Conservation (phyloP, 805 yeast genomes). For the Metschnikowia matae region DNA sequence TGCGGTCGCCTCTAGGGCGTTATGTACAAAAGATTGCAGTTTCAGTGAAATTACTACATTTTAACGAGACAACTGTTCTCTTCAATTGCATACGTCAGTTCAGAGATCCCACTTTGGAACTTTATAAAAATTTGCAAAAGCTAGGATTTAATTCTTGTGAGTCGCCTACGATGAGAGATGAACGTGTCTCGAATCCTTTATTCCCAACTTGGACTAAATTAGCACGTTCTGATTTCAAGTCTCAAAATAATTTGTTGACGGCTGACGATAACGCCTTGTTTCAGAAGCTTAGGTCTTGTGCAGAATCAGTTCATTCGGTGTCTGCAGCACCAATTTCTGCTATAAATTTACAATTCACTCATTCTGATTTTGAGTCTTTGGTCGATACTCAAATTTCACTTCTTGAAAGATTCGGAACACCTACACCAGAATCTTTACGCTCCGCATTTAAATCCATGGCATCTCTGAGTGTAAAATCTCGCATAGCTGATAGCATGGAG, state of each 20-base stretch:
- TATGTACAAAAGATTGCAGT: conserved; percentile 40
- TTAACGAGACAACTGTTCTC: conserved; percentile 41
- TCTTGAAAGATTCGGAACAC: conserved; percentile 32
- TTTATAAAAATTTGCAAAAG: conserved; percentile 9
- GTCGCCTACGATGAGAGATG: not conserved
- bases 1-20: conserved; percentile 34
- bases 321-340: not conserved
- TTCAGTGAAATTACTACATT: conserved; percentile 42
- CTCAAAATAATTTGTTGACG: not conserved
- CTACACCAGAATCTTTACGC: conserved; percentile 37
- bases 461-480: conserved; percentile 27
- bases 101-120: conserved; percentile 24
- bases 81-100: conserved; percentile 34
- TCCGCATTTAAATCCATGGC: conserved; percentile 44
- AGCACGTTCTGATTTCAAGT: conserved; percentile 1
- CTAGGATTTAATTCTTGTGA: not conserved
- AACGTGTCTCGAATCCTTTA: not conserved
- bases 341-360: conserved; percentile 23
- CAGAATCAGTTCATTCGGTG: not conserved
- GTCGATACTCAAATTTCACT: conserved; percentile 51
- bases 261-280: not conserved
- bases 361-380: conserved; percentile 29
- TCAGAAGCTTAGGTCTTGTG: not conserved
- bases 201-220: conserved; percentile 7
- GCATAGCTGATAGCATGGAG: not conserved